A percentile compares a stretch with the other conserved stretches of the same genome.
Conservation (phyloP, 352 stramenopile genomes). For the Phytophthora multivora region DNA sequence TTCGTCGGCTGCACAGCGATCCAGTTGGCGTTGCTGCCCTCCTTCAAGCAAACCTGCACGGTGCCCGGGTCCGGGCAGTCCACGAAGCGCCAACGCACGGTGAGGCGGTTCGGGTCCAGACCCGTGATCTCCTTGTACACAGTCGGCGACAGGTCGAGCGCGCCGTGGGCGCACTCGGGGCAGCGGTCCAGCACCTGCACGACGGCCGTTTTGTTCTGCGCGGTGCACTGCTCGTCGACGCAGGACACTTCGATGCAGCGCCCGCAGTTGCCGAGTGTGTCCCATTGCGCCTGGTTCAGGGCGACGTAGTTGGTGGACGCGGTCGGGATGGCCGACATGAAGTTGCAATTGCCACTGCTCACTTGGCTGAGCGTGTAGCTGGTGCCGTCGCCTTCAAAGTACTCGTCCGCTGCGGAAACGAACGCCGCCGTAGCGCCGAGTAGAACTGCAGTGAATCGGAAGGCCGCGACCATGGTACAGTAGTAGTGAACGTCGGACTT, state of each 20-base stretch:
- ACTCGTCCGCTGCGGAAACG: slow-evolving; percentile 24
- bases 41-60: slow-evolving; percentile 75
- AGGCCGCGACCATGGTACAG: slow-evolving; percentile 20
- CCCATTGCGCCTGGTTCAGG: slow-evolving; percentile 69
- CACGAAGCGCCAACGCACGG: slow-evolving; percentile 71
- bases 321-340: slow-evolving; percentile 51
- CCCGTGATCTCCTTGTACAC: slow-evolving; percentile 78
- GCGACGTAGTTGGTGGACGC: slow-evolving; percentile 71
- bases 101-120: slow-evolving; percentile 53
- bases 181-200: slow-evolving; percentile 78
- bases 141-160: slow-evolving; percentile 69
- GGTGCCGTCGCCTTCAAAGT: slow-evolving; percentile 50
- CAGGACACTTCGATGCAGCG: slow-evolving; percentile 70
- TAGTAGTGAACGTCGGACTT: not conserved
- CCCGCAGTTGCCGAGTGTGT: slow-evolving; percentile 52
- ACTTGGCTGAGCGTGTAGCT: slow-evolving; percentile 43
- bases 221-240: slow-evolving; percentile 52
- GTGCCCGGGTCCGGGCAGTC: slow-evolving; percentile 58
- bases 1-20: slow-evolving; percentile 72
- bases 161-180: slow-evolving; percentile 68
- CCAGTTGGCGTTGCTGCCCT: slow-evolving; percentile 63
- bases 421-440: slow-evolving; percentile 4
- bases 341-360: slow-evolving; percentile 55
- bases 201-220: slow-evolving; percentile 48
- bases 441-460: slow-evolving; percentile 19